phyloP scores from a whole-genome alignment of 495 filamentous ascomycete genomes.

The Aspergillus diversus region DNA sequence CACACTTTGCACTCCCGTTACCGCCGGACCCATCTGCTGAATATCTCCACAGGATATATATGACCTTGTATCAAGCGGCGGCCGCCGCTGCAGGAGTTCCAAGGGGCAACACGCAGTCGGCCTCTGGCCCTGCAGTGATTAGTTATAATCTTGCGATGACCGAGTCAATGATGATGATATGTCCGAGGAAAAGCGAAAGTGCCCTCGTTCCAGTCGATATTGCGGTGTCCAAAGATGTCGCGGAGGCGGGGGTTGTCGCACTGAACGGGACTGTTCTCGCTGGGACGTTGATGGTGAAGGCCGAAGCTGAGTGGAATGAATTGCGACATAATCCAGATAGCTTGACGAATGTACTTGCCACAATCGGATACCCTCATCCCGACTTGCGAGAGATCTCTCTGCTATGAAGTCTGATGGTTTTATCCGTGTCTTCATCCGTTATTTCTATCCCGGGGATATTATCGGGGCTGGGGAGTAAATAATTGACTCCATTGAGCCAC shows the following conservation, averaged over 20 bases:
- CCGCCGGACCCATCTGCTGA: conserved; percentile 42
- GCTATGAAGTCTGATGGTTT: conserved; percentile 22
- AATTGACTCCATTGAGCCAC: background rate
- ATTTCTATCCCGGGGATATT: background rate
- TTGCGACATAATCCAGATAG: conserved; percentile 53
- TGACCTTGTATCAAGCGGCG: conserved; percentile 59
- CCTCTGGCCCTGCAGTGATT: conserved; percentile 55
- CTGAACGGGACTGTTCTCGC: conserved; percentile 80
- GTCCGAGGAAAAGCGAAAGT: conserved; percentile 58
- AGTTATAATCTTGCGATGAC: conserved; percentile 86
- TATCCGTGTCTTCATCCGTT: background rate
- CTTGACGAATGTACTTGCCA: conserved; percentile 57
- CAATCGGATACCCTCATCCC: conserved; percentile 60
- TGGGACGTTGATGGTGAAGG: conserved; percentile 83
- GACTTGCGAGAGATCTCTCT: conserved; percentile 26
- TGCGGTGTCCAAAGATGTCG: conserved; percentile 33
- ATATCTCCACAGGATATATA: conserved; percentile 51
- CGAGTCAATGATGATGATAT: conserved; percentile 65
- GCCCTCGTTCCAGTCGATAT: conserved; percentile 37
- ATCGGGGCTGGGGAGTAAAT: background rate
- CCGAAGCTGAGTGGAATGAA: conserved; percentile 68
- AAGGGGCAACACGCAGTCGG: conserved; percentile 12
- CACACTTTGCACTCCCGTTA: conserved; percentile 52
- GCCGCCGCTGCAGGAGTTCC: conserved; percentile 34
- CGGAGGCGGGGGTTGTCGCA: conserved; percentile 59